Percentiles rank a stretch among this genome's conserved stretches.
Conservation (phyloP, 176 grass and related monocot genomes). For the Cenchrus fungigraminus region DNA sequence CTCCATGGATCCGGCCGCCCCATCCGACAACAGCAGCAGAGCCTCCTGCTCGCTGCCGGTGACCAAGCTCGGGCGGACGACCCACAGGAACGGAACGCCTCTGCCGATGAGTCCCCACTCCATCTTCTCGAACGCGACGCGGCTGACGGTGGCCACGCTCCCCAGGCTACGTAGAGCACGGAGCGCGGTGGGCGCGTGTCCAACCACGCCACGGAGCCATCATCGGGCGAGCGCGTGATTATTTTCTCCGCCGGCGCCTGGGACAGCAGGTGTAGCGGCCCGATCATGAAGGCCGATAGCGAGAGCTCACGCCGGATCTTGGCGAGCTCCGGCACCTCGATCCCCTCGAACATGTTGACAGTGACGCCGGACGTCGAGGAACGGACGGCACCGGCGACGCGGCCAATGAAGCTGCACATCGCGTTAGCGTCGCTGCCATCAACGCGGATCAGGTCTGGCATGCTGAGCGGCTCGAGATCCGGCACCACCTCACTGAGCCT, state of each 20-base stretch:
- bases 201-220: too few relatives aligned
- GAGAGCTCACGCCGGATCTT: not conserved
- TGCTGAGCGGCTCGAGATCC: too few relatives aligned
- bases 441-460: too few relatives aligned
- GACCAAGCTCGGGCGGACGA: slow-evolving; percentile 30
- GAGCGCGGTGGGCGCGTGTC: too few relatives aligned
- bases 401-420: too few relatives aligned
- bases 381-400: not conserved
- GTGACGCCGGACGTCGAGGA: not conserved
- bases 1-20: not conserved
- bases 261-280: slow-evolving; percentile 34
- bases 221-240: too few relatives aligned
- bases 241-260: not conserved
- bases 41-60: not conserved
- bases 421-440: too few relatives aligned
- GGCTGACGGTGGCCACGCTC: too few relatives aligned
- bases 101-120: not conserved
- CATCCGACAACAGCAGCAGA: not conserved
- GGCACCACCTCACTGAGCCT: too few relatives aligned
- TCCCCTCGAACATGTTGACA: slow-evolving; percentile 32
- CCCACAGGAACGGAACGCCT: slow-evolving; percentile 41
- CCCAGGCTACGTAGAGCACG: too few relatives aligned
- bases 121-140: too few relatives aligned
- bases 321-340: slow-evolving; percentile 14
- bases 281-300: not conserved